Percentiles rank a stretch among this genome's conserved stretches.
phyloP scores from a whole-genome alignment of 768 basidiomycete species.

The Russula vinacea region DNA sequence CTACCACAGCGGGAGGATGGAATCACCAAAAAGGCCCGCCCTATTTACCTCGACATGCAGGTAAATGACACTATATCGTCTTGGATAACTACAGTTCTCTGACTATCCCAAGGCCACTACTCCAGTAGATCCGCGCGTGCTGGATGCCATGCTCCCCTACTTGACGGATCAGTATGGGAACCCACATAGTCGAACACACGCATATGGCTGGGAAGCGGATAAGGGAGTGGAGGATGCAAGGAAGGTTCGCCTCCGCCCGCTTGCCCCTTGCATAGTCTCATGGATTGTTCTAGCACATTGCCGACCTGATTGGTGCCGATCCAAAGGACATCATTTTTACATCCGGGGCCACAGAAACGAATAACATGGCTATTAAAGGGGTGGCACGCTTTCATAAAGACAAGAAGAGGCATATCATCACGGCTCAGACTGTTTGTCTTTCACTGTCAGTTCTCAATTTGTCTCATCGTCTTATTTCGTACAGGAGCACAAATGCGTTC shows the following conservation, averaged over 20 bases:
- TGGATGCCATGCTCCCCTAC: conserved; percentile 96
- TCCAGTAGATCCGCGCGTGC: conserved; percentile 92
- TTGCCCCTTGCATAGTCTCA: conserved; percentile 4
- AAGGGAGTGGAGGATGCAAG: conserved; percentile 90
- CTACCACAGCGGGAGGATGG: conserved; percentile 57
- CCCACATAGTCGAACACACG: conserved; percentile 96
- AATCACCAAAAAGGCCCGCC: conserved; percentile 61
- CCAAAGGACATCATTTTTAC: conserved; percentile 96
- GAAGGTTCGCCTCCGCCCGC: conserved; percentile 47
- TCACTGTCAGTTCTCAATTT: conserved; percentile 6
- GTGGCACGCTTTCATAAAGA: conserved; percentile 93
- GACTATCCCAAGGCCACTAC: conserved; percentile 75
- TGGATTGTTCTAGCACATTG: conserved; percentile 62
- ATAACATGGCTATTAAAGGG: conserved; percentile 97
- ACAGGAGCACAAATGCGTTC: conserved; percentile 97
- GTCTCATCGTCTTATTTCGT: neutral
- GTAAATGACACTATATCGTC: conserved; percentile 37
- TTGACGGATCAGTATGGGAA: conserved; percentile 96
- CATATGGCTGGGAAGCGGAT: conserved; percentile 99
- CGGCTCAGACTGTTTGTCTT: conserved; percentile 79
- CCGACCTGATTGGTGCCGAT: conserved; percentile 90
- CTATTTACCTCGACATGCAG: conserved; percentile 99
- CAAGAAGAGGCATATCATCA: conserved; percentile 91
- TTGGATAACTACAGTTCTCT: conserved; percentile 1
- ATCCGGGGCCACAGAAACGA: conserved; percentile 95